These are phyloP conservation scores for Tuctoria greenei DNA, from an alignment of 176 grass and related monocot species.

Conservation along the genomic window DNA sequence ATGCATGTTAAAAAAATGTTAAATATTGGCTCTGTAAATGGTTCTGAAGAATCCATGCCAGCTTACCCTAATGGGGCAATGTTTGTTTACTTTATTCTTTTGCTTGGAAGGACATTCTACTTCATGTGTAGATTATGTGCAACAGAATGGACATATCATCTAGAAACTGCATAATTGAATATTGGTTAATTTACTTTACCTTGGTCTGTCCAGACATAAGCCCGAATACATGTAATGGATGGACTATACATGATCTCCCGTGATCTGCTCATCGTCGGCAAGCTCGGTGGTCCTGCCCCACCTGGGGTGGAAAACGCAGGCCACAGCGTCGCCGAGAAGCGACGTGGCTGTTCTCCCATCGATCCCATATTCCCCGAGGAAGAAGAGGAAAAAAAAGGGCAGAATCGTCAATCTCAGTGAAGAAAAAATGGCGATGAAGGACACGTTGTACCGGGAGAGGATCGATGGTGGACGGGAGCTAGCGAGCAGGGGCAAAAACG, in stretches of 20 bases:
- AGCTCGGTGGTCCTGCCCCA: no score
- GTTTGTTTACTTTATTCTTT: not conserved
- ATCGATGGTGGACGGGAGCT: no score
- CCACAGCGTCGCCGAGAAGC: no score
- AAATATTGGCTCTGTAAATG: not conserved
- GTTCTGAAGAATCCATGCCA: constrained; percentile 7
- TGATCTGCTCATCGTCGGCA: no score
- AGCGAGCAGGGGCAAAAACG: no score
- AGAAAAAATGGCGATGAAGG: no score
- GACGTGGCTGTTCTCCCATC: no score
- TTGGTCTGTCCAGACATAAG: constrained; percentile 67
- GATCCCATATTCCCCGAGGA: no score
- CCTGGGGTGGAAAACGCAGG: no score
- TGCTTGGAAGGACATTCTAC: constrained; percentile 16
- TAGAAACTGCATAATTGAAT: not conserved
- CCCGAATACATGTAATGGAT: constrained; percentile 48
- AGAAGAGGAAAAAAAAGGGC: no score
- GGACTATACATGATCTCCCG: constrained; percentile 47
- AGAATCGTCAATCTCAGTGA: no score
- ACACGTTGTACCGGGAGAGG: no score
- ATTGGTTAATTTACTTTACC: constrained; percentile 5
- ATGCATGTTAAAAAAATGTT: not conserved
- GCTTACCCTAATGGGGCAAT: not conserved
- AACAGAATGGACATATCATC: constrained; percentile 2
- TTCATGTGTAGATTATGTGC: not conserved